Base-by-base conservation (phyloP, 139 green algal genomes). In the Tetraselmis striata region DNA sequence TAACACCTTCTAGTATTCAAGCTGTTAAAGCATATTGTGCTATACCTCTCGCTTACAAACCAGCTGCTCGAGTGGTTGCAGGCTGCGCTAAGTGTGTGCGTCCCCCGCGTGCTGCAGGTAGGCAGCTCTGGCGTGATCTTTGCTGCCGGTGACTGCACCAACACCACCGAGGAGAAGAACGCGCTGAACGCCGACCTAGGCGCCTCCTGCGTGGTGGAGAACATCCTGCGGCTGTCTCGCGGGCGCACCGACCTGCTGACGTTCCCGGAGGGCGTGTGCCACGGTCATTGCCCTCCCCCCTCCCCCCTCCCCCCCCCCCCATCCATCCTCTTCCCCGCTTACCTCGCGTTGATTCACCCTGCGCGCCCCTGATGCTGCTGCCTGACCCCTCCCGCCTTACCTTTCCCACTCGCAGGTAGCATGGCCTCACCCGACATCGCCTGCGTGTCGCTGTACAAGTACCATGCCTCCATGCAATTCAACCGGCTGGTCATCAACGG, bases 401-500 rank as follows among this genome's bases (percentile, higher is more conserved):
- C n/a, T n/a, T n/a, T n/a, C n/a, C n/a, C n/a, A n/a, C n/a, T n/a
- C 45, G 5, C 45, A 67, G 45, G 45, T 2, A 29, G 26, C 23
- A 28, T 29, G 25, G 26, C 26, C 74, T 77, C 26, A 2, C 74
- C 74, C 25, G 74, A 77, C n/a, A 77, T 77, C 22, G 74, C 74
- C 22, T 31, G n/a, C 74, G 25, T 77, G 23, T 77, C 74, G 2
- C 74, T 77, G 22, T 77, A 77, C 74, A 77, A 77, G 74, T 77
- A 29, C 26, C 74, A 77, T 18, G 74, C 74, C 26, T 28, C n/a
- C 5, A 77, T 77, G 74, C 26, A 77, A 29, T 77, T 77, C 74
- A 77, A 77, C 74, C 26, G 74, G 26, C 74, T 77, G 23, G 74
- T 77, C 74, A 77, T 77, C 74, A 77, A 77, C 26, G 74, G 74